Conservation (phyloP, 306 rosid species). For the Fagus crenata region DNA sequence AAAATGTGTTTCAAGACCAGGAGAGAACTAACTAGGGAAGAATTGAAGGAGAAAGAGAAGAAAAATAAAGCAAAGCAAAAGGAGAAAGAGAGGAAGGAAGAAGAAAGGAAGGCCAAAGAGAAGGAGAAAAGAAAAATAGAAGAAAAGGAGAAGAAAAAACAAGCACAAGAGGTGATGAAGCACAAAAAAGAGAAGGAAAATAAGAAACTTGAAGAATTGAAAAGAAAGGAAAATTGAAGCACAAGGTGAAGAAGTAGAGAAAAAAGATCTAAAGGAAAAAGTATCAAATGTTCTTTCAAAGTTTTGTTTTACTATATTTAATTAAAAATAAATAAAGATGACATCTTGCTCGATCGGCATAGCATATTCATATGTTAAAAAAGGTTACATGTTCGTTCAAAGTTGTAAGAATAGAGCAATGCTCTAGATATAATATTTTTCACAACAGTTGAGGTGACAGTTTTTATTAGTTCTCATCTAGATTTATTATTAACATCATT, state of each 20-base stretch:
- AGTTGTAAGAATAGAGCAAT: too few relatives aligned
- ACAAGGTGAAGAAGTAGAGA: slow-evolving; percentile 31
- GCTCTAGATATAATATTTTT: too few relatives aligned
- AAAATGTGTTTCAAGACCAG: slow-evolving; percentile 52
- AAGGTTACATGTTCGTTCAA: too few relatives aligned
- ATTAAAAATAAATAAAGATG: not conserved
- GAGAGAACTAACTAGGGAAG: slow-evolving; percentile 44
- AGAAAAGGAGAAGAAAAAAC: slow-evolving; percentile 7
- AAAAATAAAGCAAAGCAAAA: slow-evolving; percentile 29
- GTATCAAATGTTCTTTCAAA: not conserved
- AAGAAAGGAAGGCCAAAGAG: slow-evolving; percentile 22
- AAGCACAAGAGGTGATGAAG: slow-evolving; percentile 17
- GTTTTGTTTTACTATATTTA: not conserved
- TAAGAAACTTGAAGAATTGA: slow-evolving; percentile 21
- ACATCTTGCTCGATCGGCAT: not conserved
- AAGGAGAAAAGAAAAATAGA: slow-evolving; percentile 21
- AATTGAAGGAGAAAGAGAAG: slow-evolving; percentile 44
- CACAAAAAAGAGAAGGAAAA: slow-evolving; percentile 23
- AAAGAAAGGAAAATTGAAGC: slow-evolving; percentile 25
- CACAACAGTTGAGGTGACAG: too few relatives aligned
- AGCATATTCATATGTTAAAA: not conserved
- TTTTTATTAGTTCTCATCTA: too few relatives aligned
- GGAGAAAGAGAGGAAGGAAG: slow-evolving; percentile 6
- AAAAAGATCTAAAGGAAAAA: not conserved
- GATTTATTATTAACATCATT: too few relatives aligned